These are phyloP conservation scores for Basipetospora chlamydospora DNA, from an alignment of 2,329 filamentous ascomycete species.

Conservation along the genomic window DNA sequence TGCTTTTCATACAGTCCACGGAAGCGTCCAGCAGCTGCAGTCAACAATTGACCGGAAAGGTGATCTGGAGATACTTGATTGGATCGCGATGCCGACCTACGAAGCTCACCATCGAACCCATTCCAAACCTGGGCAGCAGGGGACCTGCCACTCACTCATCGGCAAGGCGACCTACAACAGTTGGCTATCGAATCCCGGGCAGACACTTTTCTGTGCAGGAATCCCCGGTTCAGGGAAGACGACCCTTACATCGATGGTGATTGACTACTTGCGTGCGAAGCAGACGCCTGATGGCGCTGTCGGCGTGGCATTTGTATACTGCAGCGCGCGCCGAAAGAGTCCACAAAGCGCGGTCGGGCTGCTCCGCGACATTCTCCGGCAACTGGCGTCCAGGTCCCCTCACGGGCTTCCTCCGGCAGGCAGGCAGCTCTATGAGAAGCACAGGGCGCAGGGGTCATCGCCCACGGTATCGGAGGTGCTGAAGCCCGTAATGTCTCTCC, in stretches of 20 bases:
- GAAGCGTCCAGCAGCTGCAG: no score
- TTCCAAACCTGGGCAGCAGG: no score
- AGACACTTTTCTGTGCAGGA: neutral
- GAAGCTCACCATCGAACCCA: no score
- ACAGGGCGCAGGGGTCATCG: neutral
- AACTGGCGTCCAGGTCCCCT: neutral
- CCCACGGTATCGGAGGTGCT: neutral
- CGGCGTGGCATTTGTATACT: neutral
- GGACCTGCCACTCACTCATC: no score
- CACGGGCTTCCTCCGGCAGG: neutral
- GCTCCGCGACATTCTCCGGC: neutral
- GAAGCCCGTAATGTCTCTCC: neutral
- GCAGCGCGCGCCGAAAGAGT: neutral
- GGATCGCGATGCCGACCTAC: no score
- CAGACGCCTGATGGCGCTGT: neutral
- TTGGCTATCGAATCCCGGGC: neutral
- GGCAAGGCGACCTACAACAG: no score
- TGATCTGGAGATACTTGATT: no score
- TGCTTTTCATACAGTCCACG: no score
- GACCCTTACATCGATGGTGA: neutral
- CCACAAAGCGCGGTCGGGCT: neutral
- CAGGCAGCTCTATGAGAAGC: neutral
- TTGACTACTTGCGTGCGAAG: neutral
- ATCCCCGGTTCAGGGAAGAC: conserved; percentile 7
- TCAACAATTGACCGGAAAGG: no score